A percentile compares a stretch with the other conserved stretches of the same genome.
These are phyloP conservation scores for Eucalyptus lansdowneana DNA, from an alignment of 345 rosid genomes.

Conservation along the genomic window DNA sequence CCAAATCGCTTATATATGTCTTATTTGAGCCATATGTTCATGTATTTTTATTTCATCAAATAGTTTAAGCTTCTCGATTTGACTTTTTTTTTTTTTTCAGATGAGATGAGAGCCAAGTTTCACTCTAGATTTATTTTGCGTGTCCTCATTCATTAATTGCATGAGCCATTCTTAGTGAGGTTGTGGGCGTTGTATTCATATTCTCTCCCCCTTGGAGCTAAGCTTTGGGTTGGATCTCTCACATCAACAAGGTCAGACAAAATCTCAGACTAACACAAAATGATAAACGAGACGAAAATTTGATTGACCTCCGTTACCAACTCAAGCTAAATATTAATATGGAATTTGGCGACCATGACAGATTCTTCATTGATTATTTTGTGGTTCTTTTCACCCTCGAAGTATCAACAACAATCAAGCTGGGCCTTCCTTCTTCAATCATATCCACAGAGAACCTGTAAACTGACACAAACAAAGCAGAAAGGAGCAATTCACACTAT, in stretches of 20 bases:
- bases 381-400: background rate
- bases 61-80: background rate
- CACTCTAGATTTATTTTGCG: background rate
- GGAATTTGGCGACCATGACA: background rate
- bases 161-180: background rate
- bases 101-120: background rate
- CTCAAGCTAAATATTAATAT: background rate
- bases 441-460: background rate
- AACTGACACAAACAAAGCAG: background rate
- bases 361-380: background rate
- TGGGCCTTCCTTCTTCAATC: background rate
- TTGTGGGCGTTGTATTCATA: background rate
- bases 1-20: fast-evolving
- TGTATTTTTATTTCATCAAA: background rate
- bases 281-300: background rate
- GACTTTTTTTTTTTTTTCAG: background rate
- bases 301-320: background rate
- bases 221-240: background rate
- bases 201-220: background rate
- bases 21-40: background rate
- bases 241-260: background rate
- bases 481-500: background rate
- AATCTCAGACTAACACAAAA: background rate
- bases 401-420: background rate
- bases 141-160: background rate